phyloP scores from a whole-genome alignment of 768 basidiomycete genomes.

The Boletus reticulatus region DNA sequence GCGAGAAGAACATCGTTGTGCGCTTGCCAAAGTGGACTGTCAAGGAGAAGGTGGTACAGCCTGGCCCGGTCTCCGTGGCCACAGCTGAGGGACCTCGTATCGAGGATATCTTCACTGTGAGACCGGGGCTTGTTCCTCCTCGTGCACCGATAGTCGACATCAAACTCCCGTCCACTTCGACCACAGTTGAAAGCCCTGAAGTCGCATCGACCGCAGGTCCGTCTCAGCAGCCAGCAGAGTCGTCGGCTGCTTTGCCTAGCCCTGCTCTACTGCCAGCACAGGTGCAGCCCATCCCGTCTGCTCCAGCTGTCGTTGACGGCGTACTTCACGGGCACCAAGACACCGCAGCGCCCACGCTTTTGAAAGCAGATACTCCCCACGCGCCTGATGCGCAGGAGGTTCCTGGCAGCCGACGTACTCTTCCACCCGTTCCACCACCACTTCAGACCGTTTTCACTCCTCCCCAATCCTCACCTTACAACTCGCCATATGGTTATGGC shows the following conservation, averaged over 20 bases:
- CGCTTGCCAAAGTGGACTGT: conserved; percentile 47
- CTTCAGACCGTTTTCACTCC: conserved; percentile 44
- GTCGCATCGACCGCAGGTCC: conserved; percentile 5
- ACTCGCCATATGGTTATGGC: conserved; percentile 65
- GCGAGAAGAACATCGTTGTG: conserved; percentile 49
- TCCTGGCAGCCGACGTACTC: conserved; percentile 24
- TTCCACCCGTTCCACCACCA: conserved; percentile 40
- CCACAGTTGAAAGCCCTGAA: not conserved
- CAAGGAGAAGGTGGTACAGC: conserved; percentile 33
- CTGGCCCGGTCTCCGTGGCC: conserved; percentile 14
- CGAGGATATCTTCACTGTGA: conserved; percentile 60
- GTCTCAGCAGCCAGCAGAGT: conserved; percentile 8
- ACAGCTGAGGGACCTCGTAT: conserved; percentile 38
- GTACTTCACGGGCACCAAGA: conserved; percentile 31
- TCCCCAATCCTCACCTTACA: conserved; percentile 50
- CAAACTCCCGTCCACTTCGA: conserved; percentile 32
- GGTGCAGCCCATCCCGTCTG: conserved; percentile 12
- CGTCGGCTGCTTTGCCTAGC: conserved; percentile 7
- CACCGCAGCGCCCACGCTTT: conserved; percentile 20
- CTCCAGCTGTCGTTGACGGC: conserved; percentile 8
- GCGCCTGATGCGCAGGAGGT: conserved; percentile 20
- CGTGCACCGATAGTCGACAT: conserved; percentile 24
- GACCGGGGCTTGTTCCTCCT: conserved; percentile 42
- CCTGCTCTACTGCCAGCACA: conserved; percentile 8
- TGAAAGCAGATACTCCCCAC: conserved; percentile 29